Base-by-base conservation (phyloP, 2,329 filamentous ascomycete genomes). In the Sordariomycetes sp. region DNA sequence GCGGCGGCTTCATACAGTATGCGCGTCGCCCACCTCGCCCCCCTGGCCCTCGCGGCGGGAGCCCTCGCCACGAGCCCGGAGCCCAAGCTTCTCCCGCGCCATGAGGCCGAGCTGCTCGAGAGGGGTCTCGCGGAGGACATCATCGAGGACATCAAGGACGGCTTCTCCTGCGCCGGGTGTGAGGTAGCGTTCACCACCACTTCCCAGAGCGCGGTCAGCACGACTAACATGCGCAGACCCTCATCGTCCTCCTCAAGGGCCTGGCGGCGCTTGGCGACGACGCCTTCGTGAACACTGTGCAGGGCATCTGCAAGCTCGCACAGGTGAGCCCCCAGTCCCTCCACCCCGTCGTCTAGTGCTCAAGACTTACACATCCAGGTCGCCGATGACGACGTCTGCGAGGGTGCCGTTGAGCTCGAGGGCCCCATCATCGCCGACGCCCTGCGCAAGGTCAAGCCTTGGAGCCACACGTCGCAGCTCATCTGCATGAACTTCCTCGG, bases 401-500 rank as follows among this genome's bases (percentile, higher is more conserved):
- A 73, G 2, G 81, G 81, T 5, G 69, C 77, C 10, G 72, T 83
- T 32, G 70, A 69, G 4, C 71, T 73, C 1, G 79, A 84, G 65
- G 80, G 78, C 0, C 79, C 80, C 2, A 76, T 81, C 57, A 67
- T 82, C 32, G 78, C 79, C 35, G 71, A 76, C 46, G 72, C 72
- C 10, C 65, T 84, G 12, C 72, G 77, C 43, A 68, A 74, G 12
- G 73, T 83, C 62, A 66, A 64, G 6, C 65, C 81, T 22, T 73
- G 74, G 1, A 80, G 79, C 11, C 73, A 72, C 59, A 78, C 78
- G 0, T 75, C 80, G 22, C 66, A 77, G 34, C 69, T 79, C 4
- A 76, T 83, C 54, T 84, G 80, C 63, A 70, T 75, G 32, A 76
- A 76, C 4, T 67, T 83, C 58, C 67, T 81, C n/a, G 80, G 81